A percentile compares a stretch with the other conserved stretches of the same genome.
phyloP scores from a whole-genome alignment of 2,329 filamentous ascomycete species.

The Septoria petroselini region DNA sequence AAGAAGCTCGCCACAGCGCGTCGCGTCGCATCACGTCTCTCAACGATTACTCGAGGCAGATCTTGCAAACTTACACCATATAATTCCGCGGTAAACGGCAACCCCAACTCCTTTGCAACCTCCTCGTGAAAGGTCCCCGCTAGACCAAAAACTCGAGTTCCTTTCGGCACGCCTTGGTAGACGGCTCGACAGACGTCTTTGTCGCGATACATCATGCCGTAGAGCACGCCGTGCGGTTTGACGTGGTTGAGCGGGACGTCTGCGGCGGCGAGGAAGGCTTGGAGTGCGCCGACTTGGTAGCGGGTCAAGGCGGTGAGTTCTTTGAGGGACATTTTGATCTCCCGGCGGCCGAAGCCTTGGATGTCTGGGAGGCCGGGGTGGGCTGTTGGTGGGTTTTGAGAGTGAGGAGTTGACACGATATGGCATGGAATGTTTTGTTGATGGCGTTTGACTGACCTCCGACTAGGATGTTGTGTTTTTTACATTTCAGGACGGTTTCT shows the following conservation, averaged over 20 bases:
- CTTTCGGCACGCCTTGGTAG: slow-evolving; percentile 52
- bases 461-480: slow-evolving; percentile 54
- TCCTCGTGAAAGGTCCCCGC: slow-evolving; percentile 55
- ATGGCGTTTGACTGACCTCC: slow-evolving; percentile 37
- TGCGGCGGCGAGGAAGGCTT: slow-evolving; percentile 58
- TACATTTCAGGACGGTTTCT: slow-evolving; percentile 57
- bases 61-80: not conserved
- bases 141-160: slow-evolving; percentile 53
- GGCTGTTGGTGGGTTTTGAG: slow-evolving; percentile 38
- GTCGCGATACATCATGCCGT: slow-evolving; percentile 54
- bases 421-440: too few relatives aligned
- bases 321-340: slow-evolving; percentile 53
- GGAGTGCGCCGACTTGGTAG: slow-evolving; percentile 63
- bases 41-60: too few relatives aligned
- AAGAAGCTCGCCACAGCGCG: too few relatives aligned
- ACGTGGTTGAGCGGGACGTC: slow-evolving; percentile 58
- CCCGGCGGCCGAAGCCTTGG: slow-evolving; percentile 61
- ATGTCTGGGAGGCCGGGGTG: slow-evolving; percentile 65
- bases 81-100: slow-evolving; percentile 55
- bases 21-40: too few relatives aligned
- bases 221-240: slow-evolving; percentile 55
- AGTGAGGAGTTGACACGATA: too few relatives aligned
- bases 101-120: slow-evolving; percentile 51
- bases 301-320: slow-evolving; percentile 49
- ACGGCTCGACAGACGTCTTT: slow-evolving; percentile 53